These are phyloP conservation scores for Saitozyma podzolica DNA, from an alignment of 768 basidiomycete species.

Conservation along the genomic window DNA sequence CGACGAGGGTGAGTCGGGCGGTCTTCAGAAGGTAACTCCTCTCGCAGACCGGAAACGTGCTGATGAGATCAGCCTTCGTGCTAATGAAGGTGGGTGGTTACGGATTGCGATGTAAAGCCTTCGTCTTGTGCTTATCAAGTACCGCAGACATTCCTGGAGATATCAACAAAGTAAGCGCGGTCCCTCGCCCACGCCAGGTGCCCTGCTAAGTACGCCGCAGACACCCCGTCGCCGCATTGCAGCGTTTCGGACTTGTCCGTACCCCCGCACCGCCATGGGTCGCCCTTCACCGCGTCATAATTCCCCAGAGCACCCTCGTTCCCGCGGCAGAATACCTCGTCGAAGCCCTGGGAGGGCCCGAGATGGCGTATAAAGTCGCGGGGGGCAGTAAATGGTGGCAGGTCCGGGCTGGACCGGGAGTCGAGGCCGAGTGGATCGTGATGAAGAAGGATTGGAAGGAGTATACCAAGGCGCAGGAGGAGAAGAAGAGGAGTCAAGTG, in stretches of 20 bases:
- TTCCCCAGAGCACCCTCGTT: constrained; percentile 75
- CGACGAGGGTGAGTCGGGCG: constrained; percentile 60
- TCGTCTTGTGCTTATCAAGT: not conserved
- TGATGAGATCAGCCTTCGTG: constrained; percentile 59
- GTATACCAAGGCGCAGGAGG: constrained; percentile 56
- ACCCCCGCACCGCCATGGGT: constrained; percentile 85
- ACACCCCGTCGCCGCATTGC: constrained; percentile 82
- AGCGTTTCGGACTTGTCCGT: constrained; percentile 70
- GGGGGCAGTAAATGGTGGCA: constrained; percentile 99
- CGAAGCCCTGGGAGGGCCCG: constrained; percentile 74
- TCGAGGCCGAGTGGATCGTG: constrained; percentile 84
- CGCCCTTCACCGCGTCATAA: constrained; percentile 66
- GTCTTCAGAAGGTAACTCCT: not conserved
- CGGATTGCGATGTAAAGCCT: not conserved
- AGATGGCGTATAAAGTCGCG: constrained; percentile 67
- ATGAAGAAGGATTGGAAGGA: constrained; percentile 80
- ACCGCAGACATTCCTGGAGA: constrained; percentile 67
- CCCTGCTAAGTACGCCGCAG: constrained; percentile 48
- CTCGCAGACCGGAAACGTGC: not conserved
- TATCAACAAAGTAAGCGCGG: constrained; percentile 57
- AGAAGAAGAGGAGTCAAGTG: constrained; percentile 23
- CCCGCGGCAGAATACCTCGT: constrained; percentile 73
- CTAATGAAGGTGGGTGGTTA: constrained; percentile 58
- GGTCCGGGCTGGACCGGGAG: constrained; percentile 77
- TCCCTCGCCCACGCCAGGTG: not conserved